These are phyloP conservation scores for Arabidopsis lyrata DNA, from an alignment of 441 rosid genomes.

Conservation along the genomic window DNA sequence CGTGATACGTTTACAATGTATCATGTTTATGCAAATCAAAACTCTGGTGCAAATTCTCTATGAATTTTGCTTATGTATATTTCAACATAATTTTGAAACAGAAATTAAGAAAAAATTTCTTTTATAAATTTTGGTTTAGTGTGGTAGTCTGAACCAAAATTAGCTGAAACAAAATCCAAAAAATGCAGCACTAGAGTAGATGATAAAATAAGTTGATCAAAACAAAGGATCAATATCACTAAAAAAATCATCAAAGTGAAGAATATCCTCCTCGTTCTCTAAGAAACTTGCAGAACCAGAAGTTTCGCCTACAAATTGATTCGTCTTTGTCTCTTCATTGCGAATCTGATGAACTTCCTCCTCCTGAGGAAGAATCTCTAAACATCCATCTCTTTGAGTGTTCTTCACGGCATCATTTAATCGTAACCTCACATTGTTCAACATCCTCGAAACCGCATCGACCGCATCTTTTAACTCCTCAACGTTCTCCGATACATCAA, in stretches of 20 bases:
- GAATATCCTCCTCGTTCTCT: background rate
- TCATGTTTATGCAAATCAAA: too few relatives aligned
- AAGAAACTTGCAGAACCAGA: background rate
- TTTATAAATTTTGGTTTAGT: too few relatives aligned
- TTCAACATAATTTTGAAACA: too few relatives aligned
- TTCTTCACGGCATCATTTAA: conserved; percentile 6
- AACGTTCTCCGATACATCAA: conserved; percentile 10
- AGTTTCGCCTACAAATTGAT: background rate
- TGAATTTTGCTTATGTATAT: too few relatives aligned
- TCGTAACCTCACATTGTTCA: conserved; percentile 13
- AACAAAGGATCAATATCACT: background rate
- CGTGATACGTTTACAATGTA: too few relatives aligned
- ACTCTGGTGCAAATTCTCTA: too few relatives aligned
- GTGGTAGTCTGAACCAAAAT: too few relatives aligned
- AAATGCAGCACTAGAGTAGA: too few relatives aligned
- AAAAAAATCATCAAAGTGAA: background rate
- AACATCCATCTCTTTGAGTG: conserved; percentile 1
- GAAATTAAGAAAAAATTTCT: too few relatives aligned
- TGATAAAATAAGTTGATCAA: too few relatives aligned
- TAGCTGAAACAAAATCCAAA: too few relatives aligned
- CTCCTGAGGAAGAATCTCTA: conserved; percentile 3
- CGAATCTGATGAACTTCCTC: background rate
- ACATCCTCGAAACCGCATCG: conserved; percentile 13
- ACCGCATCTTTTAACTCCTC: conserved; percentile 26
- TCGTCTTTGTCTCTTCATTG: background rate